Evolutionary conservation across 2,329 filamentous ascomycete species (phyloP).

Genomic region (Moelleriella libera): DNA sequence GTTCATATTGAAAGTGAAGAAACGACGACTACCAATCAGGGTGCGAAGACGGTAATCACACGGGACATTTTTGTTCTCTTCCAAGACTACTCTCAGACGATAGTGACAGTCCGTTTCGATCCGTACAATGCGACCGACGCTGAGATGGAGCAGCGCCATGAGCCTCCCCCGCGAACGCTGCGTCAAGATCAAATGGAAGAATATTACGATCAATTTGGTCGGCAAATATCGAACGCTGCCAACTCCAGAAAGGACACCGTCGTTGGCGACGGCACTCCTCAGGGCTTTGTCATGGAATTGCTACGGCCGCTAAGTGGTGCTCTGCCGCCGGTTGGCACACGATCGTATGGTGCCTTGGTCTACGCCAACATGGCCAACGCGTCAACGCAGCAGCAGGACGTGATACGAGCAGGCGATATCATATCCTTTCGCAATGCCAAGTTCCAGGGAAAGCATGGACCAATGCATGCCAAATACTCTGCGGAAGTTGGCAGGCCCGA

Average conservation of each 20-base stretch:
- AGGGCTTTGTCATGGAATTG: slow-evolving; percentile 64
- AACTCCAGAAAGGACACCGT: slow-evolving; percentile 61
- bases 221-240: slow-evolving; percentile 59
- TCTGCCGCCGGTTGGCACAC: slow-evolving; percentile 71
- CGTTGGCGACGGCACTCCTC: slow-evolving; percentile 73
- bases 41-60: slow-evolving; percentile 56
- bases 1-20: slow-evolving; percentile 75
- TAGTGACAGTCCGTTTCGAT: slow-evolving; percentile 71
- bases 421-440: slow-evolving; percentile 83
- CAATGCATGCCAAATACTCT: slow-evolving; percentile 90
- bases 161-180: slow-evolving; percentile 63
- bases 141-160: slow-evolving; percentile 71
- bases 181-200: slow-evolving; percentile 89
- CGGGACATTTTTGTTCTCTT: slow-evolving; percentile 82
- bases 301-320: slow-evolving; percentile 60
- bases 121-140: slow-evolving; percentile 58
- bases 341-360: slow-evolving; percentile 80
- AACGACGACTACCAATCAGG: slow-evolving; percentile 51
- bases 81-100: slow-evolving; percentile 90
- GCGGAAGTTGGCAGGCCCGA: slow-evolving; percentile 77
- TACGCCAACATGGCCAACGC: slow-evolving; percentile 95
- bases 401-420: slow-evolving; percentile 88
- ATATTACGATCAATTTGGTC: slow-evolving; percentile 69
- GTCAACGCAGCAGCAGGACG: slow-evolving; percentile 75
- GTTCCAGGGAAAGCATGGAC: slow-evolving; percentile 89